Evolutionary conservation across 2,329 filamentous ascomycete genomes (phyloP), one percentile per base, ranked within the genome.

Genomic region (Venturia pyrina): DNA sequence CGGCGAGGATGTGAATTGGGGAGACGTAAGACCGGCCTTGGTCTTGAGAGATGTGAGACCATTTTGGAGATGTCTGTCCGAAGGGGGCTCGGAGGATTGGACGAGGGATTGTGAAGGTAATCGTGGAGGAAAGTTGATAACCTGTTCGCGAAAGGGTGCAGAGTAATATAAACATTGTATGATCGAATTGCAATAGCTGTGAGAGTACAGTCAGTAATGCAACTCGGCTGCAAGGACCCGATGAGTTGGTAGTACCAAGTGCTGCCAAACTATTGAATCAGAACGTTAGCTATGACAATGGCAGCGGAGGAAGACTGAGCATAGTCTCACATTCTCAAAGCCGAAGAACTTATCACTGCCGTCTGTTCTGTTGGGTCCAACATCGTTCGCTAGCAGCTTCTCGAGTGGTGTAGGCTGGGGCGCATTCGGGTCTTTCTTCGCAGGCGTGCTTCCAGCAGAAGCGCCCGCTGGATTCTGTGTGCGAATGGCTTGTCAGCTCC

Each of bases 341-440:
- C 95, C 95, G 79, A 96, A 98, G 80, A 96, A 99, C 80, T 96
- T 96, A 80, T 98, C 95, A 75, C 90, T 96, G 65, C 95, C 95
- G 78, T 98, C 93, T 70, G 84, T 82, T 72, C 91, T 87, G 70
- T 96, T 79, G 2, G 93, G 87, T 3, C 92, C 93, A 67, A 90
- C 87, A 76, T 92, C 89, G 76, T 92, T 89, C 71, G 87, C 84
- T 41, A 99, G 83, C 82, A 96, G 89, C 81, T 91, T 87, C 77
- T 88, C 85, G 43, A 88, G 75, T 53, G 84, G 83, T 59, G 84
- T 87, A 65, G 81, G 79, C 69, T 81, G 79, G 43, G 80, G 81
- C 70, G 81, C 80, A 73, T 83, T 81, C 67, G 80, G 78, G 70
- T 88, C 85, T 73, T 85, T 87, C 78, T 87, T 88, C 66, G 79